Base-by-base conservation (phyloP, 768 basidiomycete genomes). In the Suillus sp. region DNA sequence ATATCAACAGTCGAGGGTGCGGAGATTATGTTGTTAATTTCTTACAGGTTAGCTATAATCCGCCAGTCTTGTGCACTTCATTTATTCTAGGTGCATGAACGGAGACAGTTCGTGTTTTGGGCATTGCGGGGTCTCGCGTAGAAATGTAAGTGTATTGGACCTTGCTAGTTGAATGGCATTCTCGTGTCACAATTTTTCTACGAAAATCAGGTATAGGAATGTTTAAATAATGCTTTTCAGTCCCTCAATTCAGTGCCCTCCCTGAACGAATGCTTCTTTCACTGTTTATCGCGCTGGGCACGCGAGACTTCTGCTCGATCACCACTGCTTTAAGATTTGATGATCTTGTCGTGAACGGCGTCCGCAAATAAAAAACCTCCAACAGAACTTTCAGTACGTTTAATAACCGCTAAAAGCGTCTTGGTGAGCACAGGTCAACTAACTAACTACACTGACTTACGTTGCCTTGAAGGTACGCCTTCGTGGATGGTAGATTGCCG, bases 161-260 rank as follows among this genome's bases (percentile, higher is more conserved):
- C 16, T 27, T 18, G 3, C 25, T 57, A 30, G 38, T 40, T 20
- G 38, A 20, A 30, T 11, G 11, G 6, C 25, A 20, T 40, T 18
- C 18, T n/a, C 22, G 20, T 18, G 27, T 11, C 38, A 56, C 10
- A 37, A 56, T 4, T 25, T 37, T 22, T 56, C 55, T 38, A 25
- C n/a, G 4, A 25, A 25, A 38, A 25, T 9, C 25, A 38, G 20
- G 32, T 53, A 20, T 53, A 32, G 20, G 20, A 53, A 53, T 53
- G 32, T 53, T 53, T 34, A 32, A 53, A n/a, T n/a, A 53, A n/a
- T 53, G 32, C 51, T n/a, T 34, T 53, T n/a, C 51, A 35, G 34
- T 53, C 51, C 51, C 51, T 56, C 22, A 37, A 37, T 56, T 6
- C 55, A 25, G 16, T 37, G 16, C 35, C 54, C 37, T 56, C 37